Evolutionary conservation across 176 grass and related monocot species (phyloP), one percentile per base, ranked within the genome.

Genomic region (Calamus simplicifolius): DNA sequence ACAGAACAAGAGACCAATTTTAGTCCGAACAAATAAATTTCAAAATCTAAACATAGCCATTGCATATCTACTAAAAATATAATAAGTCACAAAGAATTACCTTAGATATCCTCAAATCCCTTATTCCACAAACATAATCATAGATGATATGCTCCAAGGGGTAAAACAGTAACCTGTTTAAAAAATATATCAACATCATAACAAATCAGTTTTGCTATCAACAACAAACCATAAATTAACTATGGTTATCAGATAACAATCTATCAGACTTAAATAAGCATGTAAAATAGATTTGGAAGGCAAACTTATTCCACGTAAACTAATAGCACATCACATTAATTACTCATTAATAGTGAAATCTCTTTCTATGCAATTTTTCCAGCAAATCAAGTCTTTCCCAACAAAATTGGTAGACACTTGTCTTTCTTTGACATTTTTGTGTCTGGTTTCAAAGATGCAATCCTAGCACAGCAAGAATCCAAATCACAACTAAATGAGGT

Each of bases 271-370:
- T 12, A 43, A 2, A 43, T 43, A 10, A 43, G 35, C 12, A 2
- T 43, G 35, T 43, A 43, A 43, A 43, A 43, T 8, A 43, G 8
- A 43, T 43, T 8, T 43, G 35, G 35, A 30, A 10, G 35, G 35
- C 7, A 43, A 6, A 43, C 35, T 43, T 43, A 10, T 43, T 12
- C 35, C 7, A 43, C 35, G 12, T 10, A 43, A 43, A 10, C 35
- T 43, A 43, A 29, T 14, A 52, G 56, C 64, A 68, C 38, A 2
- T 68, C 61, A 4, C 25, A 43, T 48, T 28, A 26, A 49, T 75
- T 77, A 87, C 91, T 86, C 63, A 56, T 96, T 96, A 81, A 96
- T 82, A 30, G 91, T 90, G 56, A 90, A 96, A 69, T 96, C 91
- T 62, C 86, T 85, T 69, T 56, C 61, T 71, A 87, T 54, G 50